Evolutionary conservation across 495 filamentous ascomycete genomes (phyloP), one percentile per base, ranked within the genome.

Genomic region (Aspergillus carlsbadensis): DNA sequence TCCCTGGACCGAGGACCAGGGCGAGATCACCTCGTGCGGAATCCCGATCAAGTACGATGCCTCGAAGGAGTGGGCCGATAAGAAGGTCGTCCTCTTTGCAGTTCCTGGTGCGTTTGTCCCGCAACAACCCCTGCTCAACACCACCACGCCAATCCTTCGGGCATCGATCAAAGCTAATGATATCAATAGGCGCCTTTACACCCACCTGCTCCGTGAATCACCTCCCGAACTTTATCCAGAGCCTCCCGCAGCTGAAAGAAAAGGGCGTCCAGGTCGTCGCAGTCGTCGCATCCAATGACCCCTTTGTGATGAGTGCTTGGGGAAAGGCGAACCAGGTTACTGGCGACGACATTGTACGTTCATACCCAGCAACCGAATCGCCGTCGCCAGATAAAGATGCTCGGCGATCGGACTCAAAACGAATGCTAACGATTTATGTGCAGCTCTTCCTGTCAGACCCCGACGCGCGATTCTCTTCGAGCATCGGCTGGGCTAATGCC

Each of bases 261-360:
- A 93, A 92, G 79, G 92, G 90, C 26, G 90, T 96, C 20, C 89
- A 96, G 70, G 67, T 90, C 47, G 83, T 96, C 43, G 81, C 89
- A 15, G 86, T 93, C 53, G 84, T 96, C 63, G 89, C 91, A 18
- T 90, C 76, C 78, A 96, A 98, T 62, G 92, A 96, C 73, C 78
- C 85, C 13, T 96, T 83, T 65, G 92, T 98, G 52, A 96, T 96
- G 90, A 85, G 84, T 60, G 92, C 92, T 13, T 98, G 93, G 93
- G 89, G 86, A 62, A 96, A 96, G 81, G 93, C 90, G 24, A 96
- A 96, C 70, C 77, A 81, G 22, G 79, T 95, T 58, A 88, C 84
- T 60, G 84, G 91, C n/a, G 65, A 78, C 42, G 82, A 84, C 35
- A 89, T 94, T 58, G 89, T 92, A 69, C 63, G 84, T 78, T 26